Conservation (phyloP, 257 asterid species). For the Asclepias syriaca region DNA sequence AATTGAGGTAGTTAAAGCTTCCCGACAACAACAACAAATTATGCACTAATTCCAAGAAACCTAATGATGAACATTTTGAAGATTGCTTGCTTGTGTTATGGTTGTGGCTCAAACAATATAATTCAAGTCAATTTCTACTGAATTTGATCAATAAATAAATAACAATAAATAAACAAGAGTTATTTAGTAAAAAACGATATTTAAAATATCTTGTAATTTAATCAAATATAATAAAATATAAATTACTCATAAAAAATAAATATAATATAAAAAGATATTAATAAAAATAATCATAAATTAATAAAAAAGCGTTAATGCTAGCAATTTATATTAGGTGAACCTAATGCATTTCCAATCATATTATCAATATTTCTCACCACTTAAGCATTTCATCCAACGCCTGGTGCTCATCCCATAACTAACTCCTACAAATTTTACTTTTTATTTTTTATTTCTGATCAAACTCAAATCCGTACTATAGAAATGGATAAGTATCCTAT, state of each 20-base stretch:
- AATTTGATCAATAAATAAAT: too few species aligned
- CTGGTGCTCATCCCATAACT: neutral
- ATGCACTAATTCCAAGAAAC: neutral
- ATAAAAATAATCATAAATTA: too few species aligned
- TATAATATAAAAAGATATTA: too few species aligned
- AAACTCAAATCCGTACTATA: neutral
- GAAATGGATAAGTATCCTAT: neutral
- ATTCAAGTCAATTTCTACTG: too few species aligned
- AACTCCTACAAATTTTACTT: neutral
- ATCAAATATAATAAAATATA: too few species aligned
- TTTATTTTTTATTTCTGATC: neutral
- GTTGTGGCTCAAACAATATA: neutral
- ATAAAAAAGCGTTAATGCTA: too few species aligned
- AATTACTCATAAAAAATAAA: too few species aligned
- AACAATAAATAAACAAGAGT: too few species aligned
- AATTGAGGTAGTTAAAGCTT: slow-evolving; percentile 5
- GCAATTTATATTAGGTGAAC: slow-evolving; percentile 14
- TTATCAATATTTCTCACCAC: neutral
- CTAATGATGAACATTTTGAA: neutral
- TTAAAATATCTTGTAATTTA: too few species aligned
- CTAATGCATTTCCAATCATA: slow-evolving; percentile 6
- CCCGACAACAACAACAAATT: neutral
- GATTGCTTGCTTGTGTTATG: neutral
- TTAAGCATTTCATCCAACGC: slow-evolving; percentile 6
- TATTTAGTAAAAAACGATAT: too few species aligned